These are phyloP conservation scores for Capsicum baccatum DNA, from an alignment of 257 asterid species.

Conservation along the genomic window DNA sequence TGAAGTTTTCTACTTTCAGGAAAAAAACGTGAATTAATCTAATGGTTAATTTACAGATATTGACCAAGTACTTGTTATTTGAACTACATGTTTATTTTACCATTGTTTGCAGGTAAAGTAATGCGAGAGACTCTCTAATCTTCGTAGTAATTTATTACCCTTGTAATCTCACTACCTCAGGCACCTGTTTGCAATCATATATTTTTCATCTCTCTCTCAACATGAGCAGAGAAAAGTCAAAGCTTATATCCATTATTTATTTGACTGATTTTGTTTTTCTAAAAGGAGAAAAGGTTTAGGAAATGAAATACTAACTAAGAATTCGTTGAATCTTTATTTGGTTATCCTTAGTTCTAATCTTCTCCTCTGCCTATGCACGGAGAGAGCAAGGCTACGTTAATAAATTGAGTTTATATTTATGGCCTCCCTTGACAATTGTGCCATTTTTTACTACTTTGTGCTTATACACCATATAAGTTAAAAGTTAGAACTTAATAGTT, in stretches of 20 bases:
- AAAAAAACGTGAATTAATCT: neutral
- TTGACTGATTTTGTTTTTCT: neutral
- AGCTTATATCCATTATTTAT: neutral
- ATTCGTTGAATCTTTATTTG: neutral
- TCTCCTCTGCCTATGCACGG: neutral
- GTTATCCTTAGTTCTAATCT: neutral
- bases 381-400: neutral
- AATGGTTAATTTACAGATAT: neutral
- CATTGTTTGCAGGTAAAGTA: neutral
- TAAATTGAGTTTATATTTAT: neutral
- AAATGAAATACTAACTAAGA: neutral
- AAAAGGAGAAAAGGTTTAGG: neutral
- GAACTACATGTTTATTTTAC: neutral
- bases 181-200: neutral
- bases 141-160: neutral
- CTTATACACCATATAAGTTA: neutral
- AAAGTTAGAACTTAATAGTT: neutral
- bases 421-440: slow-evolving; percentile 7
- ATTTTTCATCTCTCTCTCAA: neutral
- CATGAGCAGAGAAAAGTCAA: neutral
- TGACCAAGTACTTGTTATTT: neutral
- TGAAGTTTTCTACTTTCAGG: neutral
- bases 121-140: neutral
- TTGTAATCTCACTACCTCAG: neutral
- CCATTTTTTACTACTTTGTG: slow-evolving; percentile 18